Evolutionary conservation across 1,139 yeast species (phyloP).

Genomic region (Pneumocystis murina): DNA sequence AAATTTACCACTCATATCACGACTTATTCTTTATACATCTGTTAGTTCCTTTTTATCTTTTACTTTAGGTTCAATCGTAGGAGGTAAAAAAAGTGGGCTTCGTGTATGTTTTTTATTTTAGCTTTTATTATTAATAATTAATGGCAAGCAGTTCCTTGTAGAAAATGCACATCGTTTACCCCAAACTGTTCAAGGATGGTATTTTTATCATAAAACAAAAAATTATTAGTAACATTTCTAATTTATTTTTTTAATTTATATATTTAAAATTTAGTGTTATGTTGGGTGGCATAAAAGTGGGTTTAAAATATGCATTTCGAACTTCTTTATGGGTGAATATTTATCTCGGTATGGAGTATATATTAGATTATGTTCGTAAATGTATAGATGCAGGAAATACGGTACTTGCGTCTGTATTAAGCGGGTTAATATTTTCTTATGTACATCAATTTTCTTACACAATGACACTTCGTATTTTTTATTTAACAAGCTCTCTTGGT

Average conservation of each 20-base stretch:
- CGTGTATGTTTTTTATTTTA: neutral
- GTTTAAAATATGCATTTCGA: slow-evolving; percentile 32
- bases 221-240: slow-evolving; percentile 37
- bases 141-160: slow-evolving; percentile 40
- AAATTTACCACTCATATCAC: slow-evolving; percentile 6
- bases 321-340: slow-evolving; percentile 35
- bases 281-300: slow-evolving; percentile 36
- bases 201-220: slow-evolving; percentile 72
- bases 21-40: slow-evolving; percentile 3
- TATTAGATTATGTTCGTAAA: slow-evolving; percentile 41
- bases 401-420: slow-evolving; percentile 29
- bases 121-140: neutral
- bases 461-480: neutral
- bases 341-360: slow-evolving; percentile 49
- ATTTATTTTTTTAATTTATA: neutral
- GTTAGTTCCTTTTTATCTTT: slow-evolving; percentile 5
- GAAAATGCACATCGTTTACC: slow-evolving; percentile 78
- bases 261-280: slow-evolving; percentile 28
- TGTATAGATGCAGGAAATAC: slow-evolving; percentile 50
- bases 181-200: slow-evolving; percentile 71
- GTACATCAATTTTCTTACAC: neutral
- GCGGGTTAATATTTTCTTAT: neutral
- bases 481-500: neutral
- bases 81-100: slow-evolving; percentile 34
- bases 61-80: slow-evolving; percentile 48